Percentiles rank a stretch among this genome's conserved stretches.
Conservation (phyloP, 768 basidiomycete species). For the Pisolithus sp. region DNA sequence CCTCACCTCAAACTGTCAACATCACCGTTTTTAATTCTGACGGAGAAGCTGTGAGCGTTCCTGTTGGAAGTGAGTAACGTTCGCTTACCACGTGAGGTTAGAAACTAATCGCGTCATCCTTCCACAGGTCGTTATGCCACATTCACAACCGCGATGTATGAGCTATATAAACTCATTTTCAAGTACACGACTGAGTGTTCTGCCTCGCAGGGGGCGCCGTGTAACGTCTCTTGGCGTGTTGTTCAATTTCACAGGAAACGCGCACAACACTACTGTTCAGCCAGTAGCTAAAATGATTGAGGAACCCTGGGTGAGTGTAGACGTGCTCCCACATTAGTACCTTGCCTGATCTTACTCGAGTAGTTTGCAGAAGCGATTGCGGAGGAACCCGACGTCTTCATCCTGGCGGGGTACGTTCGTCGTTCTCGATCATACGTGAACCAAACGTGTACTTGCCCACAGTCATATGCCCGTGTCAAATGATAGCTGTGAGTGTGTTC, state of each 20-base stretch:
- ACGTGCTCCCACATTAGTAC: not conserved
- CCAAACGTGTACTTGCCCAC: not conserved
- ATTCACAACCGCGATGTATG: constrained; percentile 68
- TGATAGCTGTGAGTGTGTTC: constrained; percentile 52
- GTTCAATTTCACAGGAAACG: constrained; percentile 70
- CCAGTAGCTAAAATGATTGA: constrained; percentile 68
- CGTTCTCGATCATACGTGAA: not conserved
- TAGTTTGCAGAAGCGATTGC: constrained; percentile 74
- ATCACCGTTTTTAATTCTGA: constrained; percentile 55
- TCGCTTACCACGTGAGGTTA: not conserved
- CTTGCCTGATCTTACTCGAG: not conserved
- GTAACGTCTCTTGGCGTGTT: constrained; percentile 80
- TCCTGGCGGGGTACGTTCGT: constrained; percentile 55
- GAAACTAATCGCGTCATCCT: constrained; percentile 29
- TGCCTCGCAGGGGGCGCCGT: constrained; percentile 44
- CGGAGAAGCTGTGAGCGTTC: constrained; percentile 32
- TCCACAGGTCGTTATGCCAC: constrained; percentile 52
- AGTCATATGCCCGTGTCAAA: constrained; percentile 80
- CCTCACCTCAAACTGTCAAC: constrained; percentile 80
- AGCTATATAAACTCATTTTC: not conserved
- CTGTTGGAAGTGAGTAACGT: constrained; percentile 37
- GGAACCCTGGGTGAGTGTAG: constrained; percentile 57
- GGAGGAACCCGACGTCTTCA: constrained; percentile 78
- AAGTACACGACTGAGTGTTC: not conserved
- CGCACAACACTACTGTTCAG: constrained; percentile 68